Base-by-base conservation (phyloP, 2,329 filamentous ascomycete genomes). In the Lomentospora prolificans region DNA sequence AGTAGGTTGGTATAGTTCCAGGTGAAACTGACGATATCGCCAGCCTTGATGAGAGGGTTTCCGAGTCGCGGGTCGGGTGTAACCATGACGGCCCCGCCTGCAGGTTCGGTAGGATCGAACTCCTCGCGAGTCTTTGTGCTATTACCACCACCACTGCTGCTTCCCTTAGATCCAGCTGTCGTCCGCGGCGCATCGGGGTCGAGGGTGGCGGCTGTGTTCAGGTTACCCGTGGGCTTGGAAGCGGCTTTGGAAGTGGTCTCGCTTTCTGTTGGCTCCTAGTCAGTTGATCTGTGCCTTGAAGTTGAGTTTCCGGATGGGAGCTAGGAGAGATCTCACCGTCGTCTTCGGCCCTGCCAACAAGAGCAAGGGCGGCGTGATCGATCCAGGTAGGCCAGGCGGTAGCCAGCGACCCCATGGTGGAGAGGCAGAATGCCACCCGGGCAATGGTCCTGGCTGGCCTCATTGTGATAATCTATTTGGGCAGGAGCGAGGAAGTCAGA, bases 1-100 rank as follows among this genome's bases (percentile, higher is more conserved):
- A 75, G 71, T 28, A 86, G 66, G 48, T 76, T 77, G 3, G 83
- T 86, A 70, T 85, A 86, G 69, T 85, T 85, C 81, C 82, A 86
- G 50, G 69, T 75, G 67, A 79, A 82, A 12, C 80, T 85, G 46
- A 84, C 70, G 48, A 72, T 72, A 63, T 84, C 76, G 58, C 79
- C 78, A 58, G 85, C 81, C 64, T 81, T 81, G 74, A 80, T 84
- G 41, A 82, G 72, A 57, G 76, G 71, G 25, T 72, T 70, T 9
- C 70, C 69, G 3, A 68, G 64, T 3, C 70, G 72, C 5, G 72
- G 66, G 39, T 72, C 69, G 1, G 82, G 82, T 2, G 72, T 76
- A 48, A 78, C 61, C 72, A 85, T 78, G 50, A 72, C 69, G 36
- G 84, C 72, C 54, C 73, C 70, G 52, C 79, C 82, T 27, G 55